phyloP scores from a whole-genome alignment of 169 alveolate genomes.

The Plasmodium gonderi region DNA sequence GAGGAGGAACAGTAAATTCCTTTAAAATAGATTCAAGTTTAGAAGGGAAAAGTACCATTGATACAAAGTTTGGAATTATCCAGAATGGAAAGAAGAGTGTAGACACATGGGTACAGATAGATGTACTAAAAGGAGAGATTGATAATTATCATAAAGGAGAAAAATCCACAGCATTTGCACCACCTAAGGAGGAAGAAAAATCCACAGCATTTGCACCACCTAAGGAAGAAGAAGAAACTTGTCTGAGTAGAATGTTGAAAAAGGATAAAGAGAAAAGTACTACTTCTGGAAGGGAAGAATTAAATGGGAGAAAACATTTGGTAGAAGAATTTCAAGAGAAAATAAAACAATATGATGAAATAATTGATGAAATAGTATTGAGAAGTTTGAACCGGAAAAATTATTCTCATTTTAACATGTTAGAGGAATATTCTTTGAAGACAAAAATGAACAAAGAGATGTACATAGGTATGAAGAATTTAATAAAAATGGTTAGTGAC shows the following conservation, averaged over 20 bases:
- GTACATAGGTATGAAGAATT: background rate
- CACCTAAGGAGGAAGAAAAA: no score
- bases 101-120: background rate
- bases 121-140: background rate
- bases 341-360: background rate
- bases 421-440: conserved; percentile 53
- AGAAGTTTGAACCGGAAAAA: conserved; percentile 29
- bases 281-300: background rate
- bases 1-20: background rate
- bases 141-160: background rate
- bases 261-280: background rate
- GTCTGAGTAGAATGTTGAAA: no score
- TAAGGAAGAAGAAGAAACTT: no score
- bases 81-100: background rate
- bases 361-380: conserved; percentile 25
- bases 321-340: conserved; percentile 5
- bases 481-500: conserved; percentile 8
- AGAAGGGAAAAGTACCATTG: background rate
- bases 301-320: background rate
- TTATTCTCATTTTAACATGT: conserved; percentile 13
- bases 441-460: conserved; percentile 7
- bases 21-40: background rate
- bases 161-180: background rate
- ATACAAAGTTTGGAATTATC: background rate
- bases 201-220: no score